A percentile compares a stretch with the other conserved stretches of the same genome.
These are phyloP conservation scores for Phaeosphaeriaceae sp. DNA, from an alignment of 2,329 filamentous ascomycete species.

Conservation along the genomic window DNA sequence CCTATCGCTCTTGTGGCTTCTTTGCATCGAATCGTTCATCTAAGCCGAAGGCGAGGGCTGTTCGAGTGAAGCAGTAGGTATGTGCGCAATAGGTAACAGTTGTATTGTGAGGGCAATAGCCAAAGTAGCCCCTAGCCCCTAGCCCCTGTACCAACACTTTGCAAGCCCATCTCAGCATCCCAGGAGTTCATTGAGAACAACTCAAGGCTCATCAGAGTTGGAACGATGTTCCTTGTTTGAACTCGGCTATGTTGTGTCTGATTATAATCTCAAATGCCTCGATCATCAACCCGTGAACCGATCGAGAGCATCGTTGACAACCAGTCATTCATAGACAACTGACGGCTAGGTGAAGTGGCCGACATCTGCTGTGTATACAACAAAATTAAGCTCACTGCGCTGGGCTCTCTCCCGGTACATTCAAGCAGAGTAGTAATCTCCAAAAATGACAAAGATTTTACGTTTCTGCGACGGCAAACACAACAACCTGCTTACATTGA, in stretches of 20 bases:
- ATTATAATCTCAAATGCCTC: no score
- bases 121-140: neutral
- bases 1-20: slow-evolving; percentile 6
- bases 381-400: no score
- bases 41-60: slow-evolving; percentile 5
- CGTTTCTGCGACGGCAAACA: no score
- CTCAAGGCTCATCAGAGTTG: neutral
- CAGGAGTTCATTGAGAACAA: neutral
- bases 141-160: neutral
- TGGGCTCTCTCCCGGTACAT: no score
- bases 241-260: neutral
- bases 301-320: no score
- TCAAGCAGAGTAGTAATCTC: no score
- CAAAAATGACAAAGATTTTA: no score
- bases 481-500: no score
- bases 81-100: slow-evolving; percentile 7
- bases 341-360: no score
- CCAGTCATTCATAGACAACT: no score
- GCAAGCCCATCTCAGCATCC: slow-evolving; percentile 4
- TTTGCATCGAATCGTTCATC: slow-evolving; percentile 1
- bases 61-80: slow-evolving; percentile 18
- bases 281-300: no score
- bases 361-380: no score
- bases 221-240: slow-evolving; percentile 16
- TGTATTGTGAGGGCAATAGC: slow-evolving; percentile 3